These are phyloP conservation scores for Mortierella hygrophila DNA, from an alignment of 192 early-diverging fungal genomes.

Conservation along the genomic window DNA sequence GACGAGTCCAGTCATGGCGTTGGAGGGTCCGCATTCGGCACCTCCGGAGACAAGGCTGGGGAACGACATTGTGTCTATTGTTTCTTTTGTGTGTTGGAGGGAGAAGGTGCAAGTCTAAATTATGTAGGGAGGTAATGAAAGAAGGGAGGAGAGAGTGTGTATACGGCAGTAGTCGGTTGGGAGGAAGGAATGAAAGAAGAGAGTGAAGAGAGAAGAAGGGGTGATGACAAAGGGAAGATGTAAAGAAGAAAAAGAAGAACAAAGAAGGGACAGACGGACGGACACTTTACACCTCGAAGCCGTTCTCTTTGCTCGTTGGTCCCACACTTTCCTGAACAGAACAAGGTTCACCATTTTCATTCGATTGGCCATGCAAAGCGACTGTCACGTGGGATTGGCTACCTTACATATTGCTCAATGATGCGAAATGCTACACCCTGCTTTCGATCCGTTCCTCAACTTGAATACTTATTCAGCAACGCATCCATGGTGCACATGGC, in stretches of 20 bases:
- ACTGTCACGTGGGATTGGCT: not conserved
- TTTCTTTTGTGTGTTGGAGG: not conserved
- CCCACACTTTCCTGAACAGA: not conserved
- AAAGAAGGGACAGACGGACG: not conserved
- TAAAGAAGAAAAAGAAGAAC: not conserved
- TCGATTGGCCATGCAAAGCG: not conserved
- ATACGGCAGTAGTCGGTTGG: not conserved
- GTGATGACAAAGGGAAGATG: not conserved
- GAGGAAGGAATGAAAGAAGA: not conserved
- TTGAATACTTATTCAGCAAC: not conserved
- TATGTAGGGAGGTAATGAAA: not conserved
- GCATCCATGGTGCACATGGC: not conserved
- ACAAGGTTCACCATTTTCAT: not conserved
- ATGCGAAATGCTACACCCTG: not conserved
- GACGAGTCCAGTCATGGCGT: conserved; percentile 80
- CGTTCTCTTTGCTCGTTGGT: not conserved
- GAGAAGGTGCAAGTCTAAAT: not conserved
- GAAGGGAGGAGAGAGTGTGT: not conserved
- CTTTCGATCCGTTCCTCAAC: not conserved
- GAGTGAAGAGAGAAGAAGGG: not conserved
- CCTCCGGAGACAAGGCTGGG: conserved; percentile 72
- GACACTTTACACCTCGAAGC: not conserved
- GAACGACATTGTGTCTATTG: conserved; percentile 58
- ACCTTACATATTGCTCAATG: not conserved
- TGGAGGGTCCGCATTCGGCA: conserved; percentile 83